phyloP scores from a whole-genome alignment of 2,329 filamentous ascomycete genomes.

The Lachnellula occidentalis region DNA sequence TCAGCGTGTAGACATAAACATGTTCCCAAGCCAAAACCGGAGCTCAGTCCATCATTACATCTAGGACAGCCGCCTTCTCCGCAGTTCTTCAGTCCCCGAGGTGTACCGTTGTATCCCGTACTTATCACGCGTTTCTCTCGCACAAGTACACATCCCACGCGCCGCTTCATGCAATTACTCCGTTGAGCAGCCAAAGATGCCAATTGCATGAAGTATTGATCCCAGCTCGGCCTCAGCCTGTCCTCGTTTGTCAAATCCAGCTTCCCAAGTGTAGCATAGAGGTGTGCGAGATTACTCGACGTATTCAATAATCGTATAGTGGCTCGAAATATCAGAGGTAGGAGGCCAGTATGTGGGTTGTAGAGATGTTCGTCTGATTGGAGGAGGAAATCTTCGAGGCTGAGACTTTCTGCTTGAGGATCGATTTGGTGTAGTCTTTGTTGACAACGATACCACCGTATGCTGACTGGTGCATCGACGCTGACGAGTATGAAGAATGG shows the following conservation, averaged over 20 bases:
- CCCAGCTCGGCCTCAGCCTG: slow-evolving; percentile 85
- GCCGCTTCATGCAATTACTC: slow-evolving; percentile 96
- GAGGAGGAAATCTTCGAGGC: slow-evolving; percentile 50
- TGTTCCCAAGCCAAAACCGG: slow-evolving; percentile 71
- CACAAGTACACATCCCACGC: slow-evolving; percentile 91
- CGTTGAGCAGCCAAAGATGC: slow-evolving; percentile 84
- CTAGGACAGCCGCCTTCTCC: slow-evolving; percentile 84
- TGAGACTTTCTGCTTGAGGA: slow-evolving; percentile 22
- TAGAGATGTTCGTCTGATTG: slow-evolving; percentile 73
- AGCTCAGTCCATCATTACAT: slow-evolving; percentile 70
- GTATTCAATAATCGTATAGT: slow-evolving; percentile 84
- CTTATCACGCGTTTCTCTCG: slow-evolving; percentile 80
- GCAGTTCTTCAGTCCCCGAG: slow-evolving; percentile 82
- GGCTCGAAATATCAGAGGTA: slow-evolving; percentile 73
- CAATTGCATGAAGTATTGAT: slow-evolving; percentile 97
- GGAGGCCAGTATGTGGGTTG: slow-evolving; percentile 55
- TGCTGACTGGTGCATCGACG: slow-evolving; percentile 80
- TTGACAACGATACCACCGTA: slow-evolving; percentile 77
- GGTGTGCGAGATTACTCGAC: slow-evolving; percentile 61
- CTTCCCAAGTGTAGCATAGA: slow-evolving; percentile 66
- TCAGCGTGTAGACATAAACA: slow-evolving; percentile 97
- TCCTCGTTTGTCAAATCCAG: slow-evolving; percentile 73
- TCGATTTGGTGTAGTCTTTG: slow-evolving; percentile 37
- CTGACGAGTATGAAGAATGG: slow-evolving; percentile 93
- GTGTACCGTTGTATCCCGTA: slow-evolving; percentile 98